A percentile compares a stretch with the other conserved stretches of the same genome.
Evolutionary conservation across 495 filamentous ascomycete genomes (phyloP).

Genomic region (Schizothecium vesticola): DNA sequence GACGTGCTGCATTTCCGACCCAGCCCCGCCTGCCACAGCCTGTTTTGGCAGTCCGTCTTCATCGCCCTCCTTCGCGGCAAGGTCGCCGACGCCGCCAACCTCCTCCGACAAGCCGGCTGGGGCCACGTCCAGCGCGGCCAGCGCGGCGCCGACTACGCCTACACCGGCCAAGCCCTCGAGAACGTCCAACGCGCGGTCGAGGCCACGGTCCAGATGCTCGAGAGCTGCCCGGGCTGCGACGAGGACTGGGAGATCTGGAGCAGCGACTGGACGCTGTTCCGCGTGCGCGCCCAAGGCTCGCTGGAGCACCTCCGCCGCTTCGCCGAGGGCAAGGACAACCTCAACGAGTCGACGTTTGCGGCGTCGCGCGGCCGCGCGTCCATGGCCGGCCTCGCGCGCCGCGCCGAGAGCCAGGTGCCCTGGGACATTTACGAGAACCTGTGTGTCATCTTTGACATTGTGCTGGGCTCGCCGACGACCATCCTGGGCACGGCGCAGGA

Average conservation of each 20-base stretch:
- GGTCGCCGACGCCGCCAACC: conserved; percentile 52
- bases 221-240: conserved; percentile 61
- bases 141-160: conserved; percentile 52
- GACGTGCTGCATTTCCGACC: conserved; percentile 56
- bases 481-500: conserved; percentile 68
- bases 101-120: conserved; percentile 70
- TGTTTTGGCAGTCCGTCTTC: conserved; percentile 77
- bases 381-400: conserved; percentile 55
- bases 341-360: conserved; percentile 33
- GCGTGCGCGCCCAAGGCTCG: conserved; percentile 60
- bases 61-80: conserved; percentile 64
- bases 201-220: conserved; percentile 58
- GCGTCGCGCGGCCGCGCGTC: conserved; percentile 33
- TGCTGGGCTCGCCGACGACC: conserved; percentile 63
- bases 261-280: conserved; percentile 71
- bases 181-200: conserved; percentile 66
- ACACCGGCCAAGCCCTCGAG: conserved; percentile 62
- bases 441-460: conserved; percentile 64
- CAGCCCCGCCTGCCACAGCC: conserved; percentile 62
- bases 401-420: conserved; percentile 76
- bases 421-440: conserved; percentile 82
- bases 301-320: conserved; percentile 63
- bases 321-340: conserved; percentile 61
- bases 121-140: conserved; percentile 51
- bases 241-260: conserved; percentile 72